Percentiles rank a stretch among this genome's conserved stretches.
phyloP scores from a whole-genome alignment of 768 basidiomycete species.

The Podaxis sp. region DNA sequence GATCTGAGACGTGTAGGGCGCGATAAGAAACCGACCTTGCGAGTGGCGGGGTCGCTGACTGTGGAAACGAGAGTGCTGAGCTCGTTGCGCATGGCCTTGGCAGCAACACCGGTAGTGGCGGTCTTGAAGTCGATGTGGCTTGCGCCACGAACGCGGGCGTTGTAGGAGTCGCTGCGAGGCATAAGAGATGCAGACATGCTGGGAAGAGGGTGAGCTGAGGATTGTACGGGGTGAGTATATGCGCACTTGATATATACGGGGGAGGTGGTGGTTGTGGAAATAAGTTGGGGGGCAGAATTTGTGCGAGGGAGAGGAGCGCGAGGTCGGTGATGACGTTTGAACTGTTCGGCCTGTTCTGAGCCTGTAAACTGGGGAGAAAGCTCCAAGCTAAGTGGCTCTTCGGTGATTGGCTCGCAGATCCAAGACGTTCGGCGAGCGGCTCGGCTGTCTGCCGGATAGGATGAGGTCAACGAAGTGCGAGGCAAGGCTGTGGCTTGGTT shows the following conservation, averaged over 20 bases:
- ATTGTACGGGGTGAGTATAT: constrained; percentile 8
- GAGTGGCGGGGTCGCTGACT: constrained; percentile 73
- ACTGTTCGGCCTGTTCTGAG: constrained; percentile 30
- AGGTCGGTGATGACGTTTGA: constrained; percentile 64
- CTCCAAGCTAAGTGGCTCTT: constrained; percentile 39
- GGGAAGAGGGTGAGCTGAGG: constrained; percentile 15
- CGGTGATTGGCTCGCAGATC: constrained; percentile 44
- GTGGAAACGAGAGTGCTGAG: constrained; percentile 88
- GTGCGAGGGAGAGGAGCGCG: constrained; percentile 39
- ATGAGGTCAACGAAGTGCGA: constrained; percentile 5
- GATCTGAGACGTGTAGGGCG: constrained; percentile 14
- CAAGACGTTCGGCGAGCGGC: constrained; percentile 27
- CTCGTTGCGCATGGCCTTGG: constrained; percentile 98
- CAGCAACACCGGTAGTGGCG: constrained; percentile 90
- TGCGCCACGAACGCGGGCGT: constrained; percentile 68
- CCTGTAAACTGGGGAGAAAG: constrained; percentile 15
- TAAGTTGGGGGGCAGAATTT: constrained; percentile 51
- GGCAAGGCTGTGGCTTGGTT: background rate
- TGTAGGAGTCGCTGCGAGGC: constrained; percentile 65
- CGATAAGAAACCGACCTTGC: constrained; percentile 54
- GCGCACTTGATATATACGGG: constrained; percentile 48
- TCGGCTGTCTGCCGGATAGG: constrained; percentile 13
- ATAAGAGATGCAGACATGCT: constrained; percentile 54
- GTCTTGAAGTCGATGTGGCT: constrained; percentile 95
- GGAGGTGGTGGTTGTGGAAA: constrained; percentile 61